Percentiles rank a stretch among this genome's conserved stretches.
Evolutionary conservation across 1,139 yeast genomes (phyloP).

Genomic region (Magnusiomyces fungicola): DNA sequence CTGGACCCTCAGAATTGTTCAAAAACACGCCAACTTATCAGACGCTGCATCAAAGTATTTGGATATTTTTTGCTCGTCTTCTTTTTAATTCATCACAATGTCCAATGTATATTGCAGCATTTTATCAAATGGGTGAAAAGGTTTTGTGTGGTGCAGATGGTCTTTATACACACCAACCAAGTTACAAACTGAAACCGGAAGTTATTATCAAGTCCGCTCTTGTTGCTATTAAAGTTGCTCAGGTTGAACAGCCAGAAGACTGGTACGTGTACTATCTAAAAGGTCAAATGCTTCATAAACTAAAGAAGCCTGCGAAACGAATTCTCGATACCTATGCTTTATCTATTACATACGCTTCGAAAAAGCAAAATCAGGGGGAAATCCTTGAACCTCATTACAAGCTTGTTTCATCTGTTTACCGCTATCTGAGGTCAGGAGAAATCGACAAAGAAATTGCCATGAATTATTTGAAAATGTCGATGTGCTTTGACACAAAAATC

Average conservation of each 20-base stretch:
- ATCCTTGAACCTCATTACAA: constrained; percentile 70
- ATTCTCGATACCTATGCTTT: constrained; percentile 20
- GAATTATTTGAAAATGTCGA: constrained; percentile 31
- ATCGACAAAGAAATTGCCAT: constrained; percentile 38
- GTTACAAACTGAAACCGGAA: constrained; percentile 23
- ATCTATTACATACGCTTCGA: constrained; percentile 35
- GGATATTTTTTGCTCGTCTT: constrained; percentile 54
- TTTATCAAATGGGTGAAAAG: constrained; percentile 21
- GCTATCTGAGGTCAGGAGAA: constrained; percentile 40
- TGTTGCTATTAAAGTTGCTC: constrained; percentile 26
- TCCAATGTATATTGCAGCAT: constrained; percentile 54
- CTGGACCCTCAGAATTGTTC: constrained; percentile 15
- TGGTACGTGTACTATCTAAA: constrained; percentile 60
- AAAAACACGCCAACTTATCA: constrained; percentile 26
- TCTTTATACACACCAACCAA: constrained; percentile 22
- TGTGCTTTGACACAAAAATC: constrained; percentile 18
- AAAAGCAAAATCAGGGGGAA: constrained; percentile 37
- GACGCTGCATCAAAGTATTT: constrained; percentile 41
- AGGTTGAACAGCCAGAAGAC: constrained; percentile 36
- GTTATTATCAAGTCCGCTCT: constrained; percentile 24
- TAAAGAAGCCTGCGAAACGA: constrained; percentile 20
- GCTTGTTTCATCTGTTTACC: constrained; percentile 51
- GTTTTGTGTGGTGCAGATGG: constrained; percentile 26
- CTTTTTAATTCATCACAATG: constrained; percentile 47
- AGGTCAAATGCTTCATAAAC: constrained; percentile 53